phyloP scores from a whole-genome alignment of 768 basidiomycete species.

The Rhizopogon sp. region DNA sequence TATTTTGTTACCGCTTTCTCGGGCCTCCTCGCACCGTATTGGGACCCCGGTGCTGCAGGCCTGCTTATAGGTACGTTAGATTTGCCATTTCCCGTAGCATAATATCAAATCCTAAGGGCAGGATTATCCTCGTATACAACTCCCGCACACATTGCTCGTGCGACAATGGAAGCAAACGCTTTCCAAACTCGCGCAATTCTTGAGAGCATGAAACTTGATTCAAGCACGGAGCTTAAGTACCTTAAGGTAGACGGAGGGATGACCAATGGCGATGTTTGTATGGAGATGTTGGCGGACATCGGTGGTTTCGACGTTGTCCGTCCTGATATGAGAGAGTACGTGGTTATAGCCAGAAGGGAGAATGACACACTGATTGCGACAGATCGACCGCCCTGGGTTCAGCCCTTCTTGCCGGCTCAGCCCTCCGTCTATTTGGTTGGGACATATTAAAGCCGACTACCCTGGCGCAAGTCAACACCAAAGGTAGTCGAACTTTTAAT shows the following conservation, averaged over 20 bases:
- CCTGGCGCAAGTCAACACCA: constrained; percentile 80
- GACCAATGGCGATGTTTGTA: constrained; percentile 89
- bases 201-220: constrained; percentile 92
- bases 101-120: constrained; percentile 13
- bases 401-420: constrained; percentile 88
- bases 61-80: constrained; percentile 61
- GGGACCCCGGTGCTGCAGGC: constrained; percentile 91
- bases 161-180: constrained; percentile 93
- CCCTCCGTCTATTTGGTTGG: constrained; percentile 89
- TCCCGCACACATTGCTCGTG: constrained; percentile 89
- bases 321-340: constrained; percentile 95
- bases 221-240: constrained; percentile 69
- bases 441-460: constrained; percentile 81
- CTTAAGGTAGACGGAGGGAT: constrained; percentile 98
- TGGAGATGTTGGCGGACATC: constrained; percentile 82
- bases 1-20: constrained; percentile 98
- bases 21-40: constrained; percentile 94
- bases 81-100: neutral
- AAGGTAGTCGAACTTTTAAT: constrained; percentile 67
- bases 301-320: constrained; percentile 90
- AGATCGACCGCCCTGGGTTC: constrained; percentile 95
- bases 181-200: constrained; percentile 95
- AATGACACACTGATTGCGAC: constrained; percentile 1
- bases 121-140: constrained; percentile 85
- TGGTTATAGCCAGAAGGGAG: constrained; percentile 9